Evolutionary conservation across 1,284 basidiomycete species (phyloP).

Genomic region (Rhodotorula sp.): DNA sequence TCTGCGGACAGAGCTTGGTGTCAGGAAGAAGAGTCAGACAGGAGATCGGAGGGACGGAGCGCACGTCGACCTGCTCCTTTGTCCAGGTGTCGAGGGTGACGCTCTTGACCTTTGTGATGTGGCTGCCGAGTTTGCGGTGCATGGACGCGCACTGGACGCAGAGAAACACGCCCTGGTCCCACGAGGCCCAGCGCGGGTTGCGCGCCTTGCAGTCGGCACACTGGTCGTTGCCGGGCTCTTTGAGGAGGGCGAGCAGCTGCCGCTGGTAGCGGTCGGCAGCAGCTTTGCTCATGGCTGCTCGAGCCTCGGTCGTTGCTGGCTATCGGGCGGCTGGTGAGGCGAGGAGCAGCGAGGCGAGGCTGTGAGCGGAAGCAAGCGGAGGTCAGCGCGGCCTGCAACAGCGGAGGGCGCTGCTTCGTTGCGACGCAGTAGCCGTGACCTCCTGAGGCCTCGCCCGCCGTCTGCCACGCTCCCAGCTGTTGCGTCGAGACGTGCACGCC

Average conservation of each 20-base stretch:
- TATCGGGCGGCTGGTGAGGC: no score
- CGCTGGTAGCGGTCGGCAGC: conserved; percentile 42
- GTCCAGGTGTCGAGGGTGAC: conserved; percentile 51
- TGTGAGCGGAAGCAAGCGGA: neutral
- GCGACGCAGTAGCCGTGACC: no score
- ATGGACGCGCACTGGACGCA: conserved; percentile 48
- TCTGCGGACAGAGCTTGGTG: conserved; percentile 8
- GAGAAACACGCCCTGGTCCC: conserved; percentile 47
- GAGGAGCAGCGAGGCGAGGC: neutral
- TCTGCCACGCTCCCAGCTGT: no score
- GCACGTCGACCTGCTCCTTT: conserved; percentile 49
- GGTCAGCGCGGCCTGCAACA: no score
- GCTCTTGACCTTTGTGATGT: conserved; percentile 51
- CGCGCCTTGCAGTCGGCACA: conserved; percentile 50
- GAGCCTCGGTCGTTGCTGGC: neutral
- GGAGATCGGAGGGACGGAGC: neutral
- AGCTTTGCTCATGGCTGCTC: conserved; percentile 6
- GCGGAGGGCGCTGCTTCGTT: no score
- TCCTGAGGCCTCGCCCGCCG: no score
- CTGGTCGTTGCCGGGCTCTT: conserved; percentile 48
- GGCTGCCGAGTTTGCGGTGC: conserved; percentile 51
- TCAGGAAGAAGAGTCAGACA: neutral
- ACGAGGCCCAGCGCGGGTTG: conserved; percentile 50
- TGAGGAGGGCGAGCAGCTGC: conserved; percentile 47
- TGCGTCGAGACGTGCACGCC: no score